phyloP scores from a whole-genome alignment of 2,329 filamentous ascomycete genomes.

The Cryphonectria carpinicola region DNA sequence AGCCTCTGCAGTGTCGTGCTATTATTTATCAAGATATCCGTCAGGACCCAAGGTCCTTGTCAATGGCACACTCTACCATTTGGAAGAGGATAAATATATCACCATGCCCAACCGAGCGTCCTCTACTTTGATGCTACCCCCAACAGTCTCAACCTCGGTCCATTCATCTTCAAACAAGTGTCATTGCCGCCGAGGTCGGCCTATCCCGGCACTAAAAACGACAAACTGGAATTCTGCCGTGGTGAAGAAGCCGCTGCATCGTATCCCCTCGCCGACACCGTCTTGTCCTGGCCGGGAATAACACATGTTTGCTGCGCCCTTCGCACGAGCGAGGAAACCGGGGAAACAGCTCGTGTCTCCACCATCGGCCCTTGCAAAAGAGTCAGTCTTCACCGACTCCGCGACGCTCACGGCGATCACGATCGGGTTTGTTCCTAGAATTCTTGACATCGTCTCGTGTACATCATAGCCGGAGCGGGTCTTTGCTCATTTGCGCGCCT shows the following conservation, averaged over 20 bases:
- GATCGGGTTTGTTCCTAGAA: background rate
- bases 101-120: background rate
- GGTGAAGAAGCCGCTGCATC: background rate
- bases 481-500: background rate
- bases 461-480: background rate
- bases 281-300: constrained; percentile 2
- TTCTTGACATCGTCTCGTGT: background rate
- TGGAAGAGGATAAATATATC: background rate
- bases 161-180: background rate
- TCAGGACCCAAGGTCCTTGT: background rate
- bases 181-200: constrained; percentile 21
- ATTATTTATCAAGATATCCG: background rate
- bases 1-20: background rate
- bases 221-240: background rate
- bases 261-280: background rate
- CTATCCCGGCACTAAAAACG: constrained; percentile 8
- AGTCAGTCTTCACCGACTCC: background rate
- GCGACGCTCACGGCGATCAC: background rate
- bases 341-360: constrained; percentile 10
- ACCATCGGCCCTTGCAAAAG: constrained; percentile 1
- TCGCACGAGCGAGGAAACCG: background rate
- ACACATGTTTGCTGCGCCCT: background rate
- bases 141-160: background rate
- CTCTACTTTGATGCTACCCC: background rate
- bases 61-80: background rate